Evolutionary conservation across 768 basidiomycete species (phyloP).

Genomic region (Pleurotus tuoliensis): DNA sequence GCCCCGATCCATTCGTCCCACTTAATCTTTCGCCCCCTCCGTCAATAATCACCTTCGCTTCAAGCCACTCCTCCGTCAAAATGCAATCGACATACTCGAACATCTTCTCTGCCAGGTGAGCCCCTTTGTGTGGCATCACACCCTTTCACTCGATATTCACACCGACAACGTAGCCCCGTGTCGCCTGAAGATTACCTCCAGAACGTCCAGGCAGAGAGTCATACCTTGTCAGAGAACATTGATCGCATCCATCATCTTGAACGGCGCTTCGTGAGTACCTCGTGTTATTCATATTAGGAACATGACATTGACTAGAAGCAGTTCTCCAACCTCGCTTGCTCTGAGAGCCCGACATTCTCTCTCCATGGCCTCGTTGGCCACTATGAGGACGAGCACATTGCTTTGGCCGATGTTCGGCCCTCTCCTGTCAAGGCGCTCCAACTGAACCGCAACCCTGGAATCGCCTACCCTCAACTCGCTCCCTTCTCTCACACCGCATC

Average conservation of each 20-base stretch:
- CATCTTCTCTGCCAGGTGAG: not conserved
- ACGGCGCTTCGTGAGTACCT: conserved; percentile 21
- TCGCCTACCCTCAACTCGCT: not conserved
- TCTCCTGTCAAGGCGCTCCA: conserved; percentile 1
- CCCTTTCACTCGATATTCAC: not conserved
- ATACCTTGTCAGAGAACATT: conserved; percentile 11
- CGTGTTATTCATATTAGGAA: not conserved
- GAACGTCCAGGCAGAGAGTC: conserved; percentile 1
- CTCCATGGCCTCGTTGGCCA: not conserved
- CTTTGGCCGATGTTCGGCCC: not conserved
- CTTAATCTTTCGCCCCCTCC: not conserved
- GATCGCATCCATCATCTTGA: conserved; percentile 27
- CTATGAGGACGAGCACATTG: not conserved
- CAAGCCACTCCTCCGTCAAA: not conserved
- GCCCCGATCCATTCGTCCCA: not conserved
- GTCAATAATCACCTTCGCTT: not conserved
- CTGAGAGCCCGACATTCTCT: not conserved
- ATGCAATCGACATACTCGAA: not conserved
- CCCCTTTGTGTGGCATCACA: not conserved
- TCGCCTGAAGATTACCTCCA: not conserved
- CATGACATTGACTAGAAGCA: not conserved
- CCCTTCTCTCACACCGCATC: not conserved
- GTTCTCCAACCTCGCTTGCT: not conserved
- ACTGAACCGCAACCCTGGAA: not conserved
- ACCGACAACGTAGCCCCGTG: not conserved